These are phyloP conservation scores for Phialophora verrucosa DNA, from an alignment of 2,329 filamentous ascomycete species.

Conservation along the genomic window DNA sequence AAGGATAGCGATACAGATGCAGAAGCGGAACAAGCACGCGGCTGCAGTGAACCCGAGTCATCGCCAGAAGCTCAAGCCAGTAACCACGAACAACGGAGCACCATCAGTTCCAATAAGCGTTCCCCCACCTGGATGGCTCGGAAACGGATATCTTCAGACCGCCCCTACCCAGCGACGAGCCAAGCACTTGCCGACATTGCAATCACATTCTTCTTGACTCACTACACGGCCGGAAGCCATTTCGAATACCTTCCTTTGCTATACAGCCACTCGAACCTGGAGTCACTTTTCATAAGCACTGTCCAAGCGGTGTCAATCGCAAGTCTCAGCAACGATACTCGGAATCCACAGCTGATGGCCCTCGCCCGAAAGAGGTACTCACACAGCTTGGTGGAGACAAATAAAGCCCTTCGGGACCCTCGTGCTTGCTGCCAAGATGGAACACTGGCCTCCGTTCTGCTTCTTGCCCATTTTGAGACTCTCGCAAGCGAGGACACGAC, in stretches of 20 bases:
- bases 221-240: slow-evolving; percentile 26
- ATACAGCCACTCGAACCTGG: not conserved
- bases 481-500: slow-evolving; percentile 12
- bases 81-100: not conserved
- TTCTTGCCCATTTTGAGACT: slow-evolving; percentile 27
- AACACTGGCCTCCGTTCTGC: slow-evolving; percentile 19
- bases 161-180: not conserved
- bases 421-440: slow-evolving; percentile 15
- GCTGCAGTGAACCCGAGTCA: not conserved
- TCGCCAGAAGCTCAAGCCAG: not conserved
- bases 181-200: slow-evolving; percentile 22
- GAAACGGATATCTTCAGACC: not conserved
- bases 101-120: not conserved
- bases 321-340: slow-evolving; percentile 22
- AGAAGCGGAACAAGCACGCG: not conserved
- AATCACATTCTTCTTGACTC: slow-evolving; percentile 20
- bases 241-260: slow-evolving; percentile 28
- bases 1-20: slow-evolving; percentile 6
- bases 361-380: slow-evolving; percentile 22
- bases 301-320: slow-evolving; percentile 20
- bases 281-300: slow-evolving; percentile 6
- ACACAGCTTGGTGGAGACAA: slow-evolving; percentile 16
- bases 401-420: slow-evolving; percentile 16
- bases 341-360: slow-evolving; percentile 11
- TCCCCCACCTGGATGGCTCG: not conserved